Evolutionary conservation across 345 rosid genomes (phyloP), one percentile per base, ranked within the genome.

Genomic region (Hibiscus trionum): DNA sequence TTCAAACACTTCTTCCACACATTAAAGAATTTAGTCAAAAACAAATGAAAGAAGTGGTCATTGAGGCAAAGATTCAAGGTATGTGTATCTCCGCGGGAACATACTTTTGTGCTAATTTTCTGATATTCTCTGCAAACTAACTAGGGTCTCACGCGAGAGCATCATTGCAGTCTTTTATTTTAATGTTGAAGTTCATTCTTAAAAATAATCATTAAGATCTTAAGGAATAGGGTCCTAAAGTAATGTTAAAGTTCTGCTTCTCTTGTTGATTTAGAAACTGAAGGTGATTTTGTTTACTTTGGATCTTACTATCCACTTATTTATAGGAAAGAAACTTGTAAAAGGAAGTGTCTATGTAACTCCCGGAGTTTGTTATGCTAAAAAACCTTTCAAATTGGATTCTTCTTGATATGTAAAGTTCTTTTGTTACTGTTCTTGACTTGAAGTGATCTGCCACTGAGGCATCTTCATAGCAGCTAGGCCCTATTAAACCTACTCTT

Each of bases 11-110:
- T 76, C 82, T 87, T 58, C 91, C 97, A 11, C 61, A 62, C 65
- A 29, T 85, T 70, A 84, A 75, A 66, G 82, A 88, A 29, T 62
- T 88, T 49, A 74, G 82, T 73, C 70, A 73, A 49, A 88, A 82
- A 24, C 96, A 91, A 73, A 71, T 66, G 27, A 56, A 47, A 16
- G 96, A 89, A 80, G 80, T 56, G 77, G 42, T 73, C 49, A 7
- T 73, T 27, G 91, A 86, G 72, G 88, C 91, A 5, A 77, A 77
- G 33, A 77, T 77, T 42, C 72, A 1, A 64, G 93, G 93, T 91
- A 84, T 39, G 68, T 42, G 37, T 21, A 65, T 44, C 33, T 47
- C 42, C 19, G 15, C 4, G 58, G 15, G 21, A 15, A 7, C 58
- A 47, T 26, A 21, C 1, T 66, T 47, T 8, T 4, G 1, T 27